Evolutionary conservation across 2,329 filamentous ascomycete species (phyloP), one percentile per base, ranked within the genome.

Genomic region (Hirsutella thompsonii): DNA sequence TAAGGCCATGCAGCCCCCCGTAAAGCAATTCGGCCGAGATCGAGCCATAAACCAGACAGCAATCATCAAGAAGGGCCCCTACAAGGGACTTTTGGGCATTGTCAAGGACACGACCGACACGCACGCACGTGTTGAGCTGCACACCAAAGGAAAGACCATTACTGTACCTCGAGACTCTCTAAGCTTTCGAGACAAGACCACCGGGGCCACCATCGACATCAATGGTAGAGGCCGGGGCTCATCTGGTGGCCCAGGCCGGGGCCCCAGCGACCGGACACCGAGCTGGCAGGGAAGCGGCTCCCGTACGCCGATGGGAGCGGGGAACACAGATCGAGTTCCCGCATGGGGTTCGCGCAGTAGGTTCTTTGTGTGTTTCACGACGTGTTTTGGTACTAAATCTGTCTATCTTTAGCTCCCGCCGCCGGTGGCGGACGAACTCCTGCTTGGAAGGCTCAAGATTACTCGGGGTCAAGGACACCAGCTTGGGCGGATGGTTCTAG

Each of bases 51-150:
- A 89, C 35, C 90, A 94, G 65, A 95, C 88, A 1, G 88, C 96
- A 36, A 86, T 82, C 39, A 83, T 96, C 54, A 78, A 81, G 43
- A 87, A 82, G 56, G 92, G 92, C 21, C 79, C 83, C 19, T 88
- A 90, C 68, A 98, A 98, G 64, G 90, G 90, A 42, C 71, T 95
- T 35, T 69, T 96, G 34, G 92, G 92, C 52, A 94, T 95, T 49
- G 89, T 98, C 52, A 95, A 94, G 58, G 90, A 96, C 56, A 83
- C 90, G 1, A 94, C 86, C 6, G 89, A 93, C 52, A 76, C 76
- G 3, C 78, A 83, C 53, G 90, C 87, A 23, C 83, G 89, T 47
- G 83, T 98, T 34, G 92, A 98, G 63, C 68, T 98, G 32, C 90
- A 96, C 57, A 89, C 89, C 5, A 94, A 94, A 67, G 86, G 81